phyloP scores from a whole-genome alignment of 129 eudicot species.

The Gnaphalium uliginosum region DNA sequence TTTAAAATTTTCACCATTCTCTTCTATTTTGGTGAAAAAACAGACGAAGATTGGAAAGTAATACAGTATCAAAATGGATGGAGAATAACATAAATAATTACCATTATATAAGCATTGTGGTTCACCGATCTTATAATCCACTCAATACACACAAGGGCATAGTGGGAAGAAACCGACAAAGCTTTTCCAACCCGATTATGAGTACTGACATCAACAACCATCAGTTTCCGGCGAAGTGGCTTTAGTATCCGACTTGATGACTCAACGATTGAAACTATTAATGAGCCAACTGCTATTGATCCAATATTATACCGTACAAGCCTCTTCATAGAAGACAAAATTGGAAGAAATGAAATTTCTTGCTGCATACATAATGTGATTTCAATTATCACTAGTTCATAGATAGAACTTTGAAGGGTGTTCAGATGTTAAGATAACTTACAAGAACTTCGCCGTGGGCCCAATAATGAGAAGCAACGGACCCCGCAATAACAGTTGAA shows the following conservation, averaged over 20 bases:
- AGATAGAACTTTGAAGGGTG: not conserved
- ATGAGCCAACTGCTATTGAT: conserved; percentile 83
- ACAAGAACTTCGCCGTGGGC: conserved; percentile 79
- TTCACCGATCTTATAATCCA: conserved; percentile 89
- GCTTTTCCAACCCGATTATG: conserved; percentile 55
- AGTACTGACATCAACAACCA: conserved; percentile 50
- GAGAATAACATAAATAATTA: conserved; percentile 31
- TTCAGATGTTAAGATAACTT: conserved; percentile 28
- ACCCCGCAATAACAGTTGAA: conserved; percentile 89
- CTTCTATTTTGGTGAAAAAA: not conserved
- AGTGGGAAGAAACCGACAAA: conserved; percentile 53
- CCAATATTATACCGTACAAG: conserved; percentile 81
- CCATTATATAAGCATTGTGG: conserved; percentile 94
- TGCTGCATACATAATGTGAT: conserved; percentile 50
- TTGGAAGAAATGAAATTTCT: conserved; percentile 86
- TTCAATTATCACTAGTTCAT: conserved; percentile 16
- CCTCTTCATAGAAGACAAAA: conserved; percentile 83
- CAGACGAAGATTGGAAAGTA: not conserved
- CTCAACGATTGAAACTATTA: conserved; percentile 71
- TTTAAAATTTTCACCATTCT: not conserved
- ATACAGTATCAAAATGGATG: not conserved
- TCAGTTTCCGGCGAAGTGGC: conserved; percentile 68
- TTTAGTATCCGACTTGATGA: conserved; percentile 69
- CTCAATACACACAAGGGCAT: conserved; percentile 53
- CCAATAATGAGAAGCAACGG: conserved; percentile 98